Evolutionary conservation across 768 basidiomycete species (phyloP).

Genomic region (Ramaria sp.): DNA sequence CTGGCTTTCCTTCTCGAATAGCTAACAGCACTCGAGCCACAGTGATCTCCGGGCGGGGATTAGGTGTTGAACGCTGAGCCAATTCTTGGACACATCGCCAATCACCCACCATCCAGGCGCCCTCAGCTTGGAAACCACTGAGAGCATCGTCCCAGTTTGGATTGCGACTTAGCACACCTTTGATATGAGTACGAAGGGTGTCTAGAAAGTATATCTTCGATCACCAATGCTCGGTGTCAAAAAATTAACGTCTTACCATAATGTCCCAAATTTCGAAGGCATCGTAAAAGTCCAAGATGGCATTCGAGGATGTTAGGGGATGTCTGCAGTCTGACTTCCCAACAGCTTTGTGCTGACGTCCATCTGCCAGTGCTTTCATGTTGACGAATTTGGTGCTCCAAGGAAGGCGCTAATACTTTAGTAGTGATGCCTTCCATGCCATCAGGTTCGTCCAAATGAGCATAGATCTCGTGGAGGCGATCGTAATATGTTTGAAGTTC

Average conservation of each 20-base stretch:
- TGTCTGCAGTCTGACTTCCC: constrained; percentile 91
- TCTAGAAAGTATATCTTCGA: constrained; percentile 37
- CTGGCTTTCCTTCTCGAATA: constrained; percentile 47
- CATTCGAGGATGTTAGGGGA: constrained; percentile 81
- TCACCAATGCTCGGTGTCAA: not conserved
- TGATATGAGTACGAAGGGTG: constrained; percentile 88
- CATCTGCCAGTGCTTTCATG: constrained; percentile 95
- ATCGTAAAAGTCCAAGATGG: constrained; percentile 83
- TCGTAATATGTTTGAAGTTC: constrained; percentile 73
- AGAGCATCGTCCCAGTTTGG: constrained; percentile 74
- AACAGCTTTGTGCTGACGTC: constrained; percentile 98
- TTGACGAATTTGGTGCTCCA: constrained; percentile 94
- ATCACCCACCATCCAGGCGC: constrained; percentile 92
- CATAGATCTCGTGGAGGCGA: constrained; percentile 89
- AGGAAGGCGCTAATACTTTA: constrained; percentile 73
- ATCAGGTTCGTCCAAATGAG: constrained; percentile 93
- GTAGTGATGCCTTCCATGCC: constrained; percentile 98
- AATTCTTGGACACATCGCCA: constrained; percentile 74
- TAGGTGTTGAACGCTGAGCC: constrained; percentile 27
- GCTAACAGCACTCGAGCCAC: constrained; percentile 76
- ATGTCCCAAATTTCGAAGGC: constrained; percentile 89
- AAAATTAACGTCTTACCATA: constrained; percentile 57
- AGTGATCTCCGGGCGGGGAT: constrained; percentile 49
- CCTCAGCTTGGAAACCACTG: constrained; percentile 81
- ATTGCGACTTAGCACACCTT: constrained; percentile 76